Evolutionary conservation across 108 stramenopile genomes (phyloP).

Genomic region (Skeletonema menzelii): DNA sequence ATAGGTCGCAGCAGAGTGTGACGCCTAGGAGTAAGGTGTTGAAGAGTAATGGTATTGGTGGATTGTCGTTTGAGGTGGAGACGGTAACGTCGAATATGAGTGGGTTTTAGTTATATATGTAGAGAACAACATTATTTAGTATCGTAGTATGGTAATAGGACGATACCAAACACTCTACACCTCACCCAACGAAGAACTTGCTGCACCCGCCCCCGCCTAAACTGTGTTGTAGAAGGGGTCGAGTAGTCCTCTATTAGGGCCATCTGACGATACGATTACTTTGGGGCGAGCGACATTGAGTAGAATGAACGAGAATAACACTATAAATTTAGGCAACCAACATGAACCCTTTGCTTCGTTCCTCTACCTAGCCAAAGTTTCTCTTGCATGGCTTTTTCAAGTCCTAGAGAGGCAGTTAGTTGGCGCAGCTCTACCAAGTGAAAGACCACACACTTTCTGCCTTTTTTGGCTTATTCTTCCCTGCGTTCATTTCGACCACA

Average conservation of each 20-base stretch:
- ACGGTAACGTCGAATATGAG: background rate
- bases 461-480: background rate
- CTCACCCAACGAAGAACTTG: too few relatives aligned
- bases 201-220: too few relatives aligned
- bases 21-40: constrained; percentile 8
- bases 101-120: too few relatives aligned
- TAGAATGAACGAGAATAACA: too few relatives aligned
- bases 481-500: background rate
- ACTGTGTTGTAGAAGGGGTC: too few relatives aligned
- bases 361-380: background rate
- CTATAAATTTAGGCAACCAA: too few relatives aligned
- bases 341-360: background rate
- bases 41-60: constrained; percentile 27
- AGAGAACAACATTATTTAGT: too few relatives aligned
- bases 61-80: constrained; percentile 33
- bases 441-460: background rate
- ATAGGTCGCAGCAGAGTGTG: background rate
- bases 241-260: too few relatives aligned
- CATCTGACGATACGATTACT: too few relatives aligned
- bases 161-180: too few relatives aligned
- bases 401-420: background rate
- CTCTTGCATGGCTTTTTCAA: background rate
- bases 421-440: background rate
- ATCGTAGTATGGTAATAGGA: too few relatives aligned
- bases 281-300: too few relatives aligned